Percentiles rank a stretch among this genome's conserved stretches.
Conservation (phyloP, 345 rosid species). For the Eucalyptus guilfoylei region DNA sequence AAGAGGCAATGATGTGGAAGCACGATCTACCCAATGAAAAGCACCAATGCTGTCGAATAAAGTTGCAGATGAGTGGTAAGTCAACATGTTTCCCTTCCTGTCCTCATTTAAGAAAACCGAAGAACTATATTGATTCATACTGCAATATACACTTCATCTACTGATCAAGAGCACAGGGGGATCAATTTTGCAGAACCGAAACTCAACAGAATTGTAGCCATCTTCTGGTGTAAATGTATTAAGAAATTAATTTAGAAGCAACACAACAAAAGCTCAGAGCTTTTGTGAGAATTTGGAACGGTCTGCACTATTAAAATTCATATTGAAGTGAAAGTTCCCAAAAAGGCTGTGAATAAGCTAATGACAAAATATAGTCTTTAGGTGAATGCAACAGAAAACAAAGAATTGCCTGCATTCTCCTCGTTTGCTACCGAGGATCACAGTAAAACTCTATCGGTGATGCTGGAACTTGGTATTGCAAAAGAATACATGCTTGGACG, state of each 20-base stretch:
- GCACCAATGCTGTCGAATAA: slow-evolving; percentile 59
- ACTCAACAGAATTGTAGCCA: neutral
- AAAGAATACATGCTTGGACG: neutral
- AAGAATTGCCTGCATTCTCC: neutral
- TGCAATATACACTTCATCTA: neutral
- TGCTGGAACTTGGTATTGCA: neutral
- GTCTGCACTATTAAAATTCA: neutral
- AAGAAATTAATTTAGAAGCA: neutral
- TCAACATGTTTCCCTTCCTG: neutral
- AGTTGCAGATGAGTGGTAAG: neutral
- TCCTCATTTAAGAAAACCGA: neutral
- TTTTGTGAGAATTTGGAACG: neutral
- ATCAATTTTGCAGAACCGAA: neutral
- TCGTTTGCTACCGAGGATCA: neutral
- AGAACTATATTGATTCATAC: neutral
- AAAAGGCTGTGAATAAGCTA: neutral
- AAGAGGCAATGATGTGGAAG: slow-evolving; percentile 30
- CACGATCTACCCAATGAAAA: slow-evolving; percentile 82
- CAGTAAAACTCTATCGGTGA: neutral
- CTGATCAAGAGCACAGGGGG: neutral
- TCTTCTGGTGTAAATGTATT: neutral
- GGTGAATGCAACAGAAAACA: neutral
- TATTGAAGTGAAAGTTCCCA: neutral
- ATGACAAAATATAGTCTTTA: neutral
- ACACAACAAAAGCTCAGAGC: neutral